phyloP scores from a whole-genome alignment of 1,284 basidiomycete species.

The Schizophyllum amplum region DNA sequence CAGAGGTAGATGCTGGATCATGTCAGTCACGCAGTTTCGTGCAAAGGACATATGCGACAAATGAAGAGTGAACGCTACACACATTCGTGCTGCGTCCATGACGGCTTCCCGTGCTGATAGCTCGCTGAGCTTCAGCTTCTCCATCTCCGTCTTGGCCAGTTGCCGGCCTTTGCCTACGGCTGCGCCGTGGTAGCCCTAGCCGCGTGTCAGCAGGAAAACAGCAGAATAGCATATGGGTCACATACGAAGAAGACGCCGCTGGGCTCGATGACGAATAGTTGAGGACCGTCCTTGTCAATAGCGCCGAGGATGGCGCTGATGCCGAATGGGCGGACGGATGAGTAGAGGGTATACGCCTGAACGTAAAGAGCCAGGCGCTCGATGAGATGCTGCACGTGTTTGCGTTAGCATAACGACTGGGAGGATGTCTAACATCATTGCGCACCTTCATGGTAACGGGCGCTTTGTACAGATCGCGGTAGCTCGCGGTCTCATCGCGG shows the following conservation, averaged over 20 bases:
- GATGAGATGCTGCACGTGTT: slow-evolving; percentile 55
- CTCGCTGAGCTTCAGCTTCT: slow-evolving; percentile 85
- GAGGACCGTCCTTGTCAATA: slow-evolving; percentile 85
- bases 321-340: slow-evolving; percentile 96
- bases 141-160: slow-evolving; percentile 96
- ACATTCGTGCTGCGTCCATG: slow-evolving; percentile 92
- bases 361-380: slow-evolving; percentile 86
- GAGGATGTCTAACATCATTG: slow-evolving; percentile 14
- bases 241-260: slow-evolving; percentile 87
- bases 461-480: slow-evolving; percentile 70
- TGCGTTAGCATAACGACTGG: neutral
- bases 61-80: slow-evolving; percentile 25
- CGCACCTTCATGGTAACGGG: slow-evolving; percentile 78
- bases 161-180: slow-evolving; percentile 97
- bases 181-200: slow-evolving; percentile 86
- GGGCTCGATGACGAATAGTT: slow-evolving; percentile 90
- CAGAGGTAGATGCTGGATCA: slow-evolving; percentile 84
- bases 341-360: slow-evolving; percentile 96
- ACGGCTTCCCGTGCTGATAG: slow-evolving; percentile 82
- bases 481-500: slow-evolving; percentile 76
- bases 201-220: slow-evolving; percentile 3
- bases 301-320: slow-evolving; percentile 88
- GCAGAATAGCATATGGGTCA: slow-evolving; percentile 11
- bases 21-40: slow-evolving; percentile 3
- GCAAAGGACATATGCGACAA: neutral